Conservation (phyloP, 768 basidiomycete genomes). For the Trametes meyenii region DNA sequence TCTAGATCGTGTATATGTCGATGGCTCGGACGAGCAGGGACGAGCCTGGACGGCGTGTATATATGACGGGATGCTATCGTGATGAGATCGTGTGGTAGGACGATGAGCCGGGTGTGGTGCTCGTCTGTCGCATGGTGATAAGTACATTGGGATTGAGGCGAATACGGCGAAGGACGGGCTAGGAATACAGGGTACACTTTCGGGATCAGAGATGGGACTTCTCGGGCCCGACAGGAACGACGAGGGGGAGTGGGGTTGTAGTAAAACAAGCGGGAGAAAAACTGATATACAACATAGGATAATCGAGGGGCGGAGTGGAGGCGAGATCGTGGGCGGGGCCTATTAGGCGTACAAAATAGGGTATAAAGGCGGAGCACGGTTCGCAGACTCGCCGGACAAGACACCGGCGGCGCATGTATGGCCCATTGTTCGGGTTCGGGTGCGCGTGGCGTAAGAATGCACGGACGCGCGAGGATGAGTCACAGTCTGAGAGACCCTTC, state of each 20-base stretch:
- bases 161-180: background rate
- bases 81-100: background rate
- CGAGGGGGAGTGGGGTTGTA: background rate
- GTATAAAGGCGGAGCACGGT: background rate
- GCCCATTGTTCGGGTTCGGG: no score
- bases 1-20: no score
- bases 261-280: background rate
- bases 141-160: background rate
- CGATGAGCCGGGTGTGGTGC: background rate
- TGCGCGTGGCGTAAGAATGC: background rate
- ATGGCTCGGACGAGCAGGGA: no score
- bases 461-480: background rate
- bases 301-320: background rate
- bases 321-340: background rate
- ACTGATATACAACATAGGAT: background rate
- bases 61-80: no score
- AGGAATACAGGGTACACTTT: background rate
- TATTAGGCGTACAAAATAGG: background rate
- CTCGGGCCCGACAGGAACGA: background rate
- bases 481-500: constrained; percentile 15
- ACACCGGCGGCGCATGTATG: no score
- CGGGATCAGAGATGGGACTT: no score
- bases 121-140: background rate
- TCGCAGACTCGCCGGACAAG: no score
- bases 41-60: no score